A percentile compares a stretch with the other conserved stretches of the same genome.
Evolutionary conservation across 345 rosid genomes (phyloP).

Genomic region (Dimocarpus longan): DNA sequence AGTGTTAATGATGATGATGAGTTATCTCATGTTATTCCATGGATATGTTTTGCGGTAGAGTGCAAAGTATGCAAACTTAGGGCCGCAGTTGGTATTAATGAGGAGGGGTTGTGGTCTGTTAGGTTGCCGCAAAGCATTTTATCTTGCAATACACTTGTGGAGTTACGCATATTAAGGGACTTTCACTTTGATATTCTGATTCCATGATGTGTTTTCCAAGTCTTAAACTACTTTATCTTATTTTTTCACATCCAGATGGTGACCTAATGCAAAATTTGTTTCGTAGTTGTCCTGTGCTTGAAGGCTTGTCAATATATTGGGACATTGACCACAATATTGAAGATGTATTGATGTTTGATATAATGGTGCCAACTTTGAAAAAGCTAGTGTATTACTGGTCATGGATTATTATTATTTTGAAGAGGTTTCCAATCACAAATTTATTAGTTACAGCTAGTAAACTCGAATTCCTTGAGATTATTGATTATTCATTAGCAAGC

Average conservation of each 20-base stretch:
- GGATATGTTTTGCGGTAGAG: background rate
- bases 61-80: background rate
- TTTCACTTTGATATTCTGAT: background rate
- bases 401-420: background rate
- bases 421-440: background rate
- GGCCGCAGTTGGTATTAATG: background rate
- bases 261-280: background rate
- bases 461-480: background rate
- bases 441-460: background rate
- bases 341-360: background rate
- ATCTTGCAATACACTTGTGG: constrained; percentile 1
- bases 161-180: background rate
- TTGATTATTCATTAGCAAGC: background rate
- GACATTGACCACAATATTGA: too few relatives aligned
- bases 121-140: background rate
- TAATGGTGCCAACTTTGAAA: background rate
- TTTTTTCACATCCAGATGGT: too few relatives aligned
- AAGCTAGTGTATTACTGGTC: background rate
- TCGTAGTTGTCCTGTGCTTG: constrained; percentile 5
- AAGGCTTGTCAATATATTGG: background rate
- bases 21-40: background rate
- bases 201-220: background rate
- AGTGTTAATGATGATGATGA: too few relatives aligned
- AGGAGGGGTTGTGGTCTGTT: background rate
- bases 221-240: background rate